These are phyloP conservation scores for Xylaria sp. DNA, from an alignment of 2,329 filamentous ascomycete species.

Conservation along the genomic window DNA sequence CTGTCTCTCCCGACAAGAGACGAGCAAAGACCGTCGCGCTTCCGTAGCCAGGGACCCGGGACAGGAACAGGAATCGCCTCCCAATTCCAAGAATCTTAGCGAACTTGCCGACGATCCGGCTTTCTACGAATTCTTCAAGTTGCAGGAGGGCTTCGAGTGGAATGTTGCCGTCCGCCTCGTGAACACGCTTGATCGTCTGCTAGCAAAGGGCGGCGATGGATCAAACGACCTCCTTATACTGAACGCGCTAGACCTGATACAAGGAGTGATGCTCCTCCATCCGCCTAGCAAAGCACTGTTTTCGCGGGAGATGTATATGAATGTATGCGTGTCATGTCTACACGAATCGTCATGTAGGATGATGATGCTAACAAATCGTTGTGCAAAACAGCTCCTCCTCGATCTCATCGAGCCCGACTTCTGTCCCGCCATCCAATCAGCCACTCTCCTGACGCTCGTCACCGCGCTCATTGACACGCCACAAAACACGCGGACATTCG, in stretches of 20 bases:
- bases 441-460: conserved; percentile 89
- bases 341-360: not conserved
- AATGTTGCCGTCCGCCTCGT: conserved; percentile 91
- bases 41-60: conserved; percentile 43
- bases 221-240: conserved; percentile 91
- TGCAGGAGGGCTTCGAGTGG: conserved; percentile 98
- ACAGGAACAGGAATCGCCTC: conserved; percentile 50
- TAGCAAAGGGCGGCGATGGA: conserved; percentile 83
- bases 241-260: conserved; percentile 86
- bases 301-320: conserved; percentile 92
- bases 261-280: conserved; percentile 88
- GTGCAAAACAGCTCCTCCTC: conserved; percentile 76
- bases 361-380: conserved; percentile 27
- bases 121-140: conserved; percentile 94
- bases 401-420: conserved; percentile 94
- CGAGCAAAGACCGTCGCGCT: conserved; percentile 45
- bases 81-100: conserved; percentile 70
- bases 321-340: conserved; percentile 63
- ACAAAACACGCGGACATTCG: conserved; percentile 89
- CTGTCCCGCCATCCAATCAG: conserved; percentile 90
- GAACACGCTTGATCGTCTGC: conserved; percentile 83
- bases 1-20: conserved; percentile 72
- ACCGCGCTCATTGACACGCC: conserved; percentile 88
- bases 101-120: conserved; percentile 85
- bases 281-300: conserved; percentile 90